These are phyloP conservation scores for Boletus eberwhitei DNA, from an alignment of 768 basidiomycete genomes.

Conservation along the genomic window DNA sequence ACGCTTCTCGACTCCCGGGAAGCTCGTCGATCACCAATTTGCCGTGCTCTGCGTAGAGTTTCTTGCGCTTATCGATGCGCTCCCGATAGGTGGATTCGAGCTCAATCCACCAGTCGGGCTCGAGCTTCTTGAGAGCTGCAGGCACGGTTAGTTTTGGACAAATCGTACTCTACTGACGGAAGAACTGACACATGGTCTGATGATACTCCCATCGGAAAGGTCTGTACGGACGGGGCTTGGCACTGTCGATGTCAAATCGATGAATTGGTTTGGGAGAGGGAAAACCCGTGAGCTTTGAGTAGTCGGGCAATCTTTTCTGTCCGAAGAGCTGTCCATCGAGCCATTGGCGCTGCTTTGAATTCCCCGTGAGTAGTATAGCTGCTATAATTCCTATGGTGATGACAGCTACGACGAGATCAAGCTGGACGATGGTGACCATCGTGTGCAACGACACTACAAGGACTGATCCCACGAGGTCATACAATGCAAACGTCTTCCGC, in stretches of 20 bases:
- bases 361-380: not conserved
- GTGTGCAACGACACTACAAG: not conserved
- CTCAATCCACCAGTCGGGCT: constrained; percentile 57
- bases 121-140: constrained; percentile 44
- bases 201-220: constrained; percentile 56
- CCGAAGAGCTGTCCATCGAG: constrained; percentile 3
- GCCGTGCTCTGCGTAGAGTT: constrained; percentile 38
- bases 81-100: constrained; percentile 49
- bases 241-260: constrained; percentile 41
- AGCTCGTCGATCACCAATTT: constrained; percentile 42
- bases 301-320: constrained; percentile 32
- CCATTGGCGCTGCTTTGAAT: constrained; percentile 2
- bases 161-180: not conserved
- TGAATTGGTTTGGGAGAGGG: constrained; percentile 40
- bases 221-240: constrained; percentile 50
- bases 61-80: constrained; percentile 41
- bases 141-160: not conserved
- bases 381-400: constrained; percentile 1
- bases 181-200: constrained; percentile 49
- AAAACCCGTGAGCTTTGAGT: constrained; percentile 42
- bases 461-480: not conserved
- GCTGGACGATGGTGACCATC: constrained; percentile 8
- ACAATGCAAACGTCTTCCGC: no score
- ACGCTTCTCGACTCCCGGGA: constrained; percentile 48
- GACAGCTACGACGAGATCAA: not conserved